Conservation (phyloP, 192 early-diverging fungal species). For the Phycomyces blakesleeanus region DNA sequence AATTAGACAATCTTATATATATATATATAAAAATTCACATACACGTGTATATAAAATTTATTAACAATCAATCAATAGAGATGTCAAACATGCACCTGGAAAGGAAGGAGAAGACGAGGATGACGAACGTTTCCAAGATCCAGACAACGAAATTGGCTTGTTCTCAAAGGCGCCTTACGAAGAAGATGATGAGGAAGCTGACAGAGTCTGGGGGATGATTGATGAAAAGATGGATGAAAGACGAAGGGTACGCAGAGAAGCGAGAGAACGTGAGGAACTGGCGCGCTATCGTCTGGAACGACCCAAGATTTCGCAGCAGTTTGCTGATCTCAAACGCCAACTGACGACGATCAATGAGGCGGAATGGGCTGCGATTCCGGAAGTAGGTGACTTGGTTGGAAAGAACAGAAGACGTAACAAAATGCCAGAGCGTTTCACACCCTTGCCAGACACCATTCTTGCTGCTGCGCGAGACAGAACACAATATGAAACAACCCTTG, state of each 20-base stretch:
- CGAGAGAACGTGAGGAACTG: conserved; percentile 66
- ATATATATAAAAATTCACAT: no score
- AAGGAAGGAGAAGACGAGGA: conserved; percentile 66
- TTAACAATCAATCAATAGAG: conserved; percentile 12
- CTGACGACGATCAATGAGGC: conserved; percentile 71
- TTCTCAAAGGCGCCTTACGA: conserved; percentile 88
- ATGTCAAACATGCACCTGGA: conserved; percentile 21
- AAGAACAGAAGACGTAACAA: conserved; percentile 68
- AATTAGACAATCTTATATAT: no score
- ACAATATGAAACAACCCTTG: conserved; percentile 54
- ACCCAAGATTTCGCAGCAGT: conserved; percentile 84
- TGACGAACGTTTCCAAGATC: conserved; percentile 78
- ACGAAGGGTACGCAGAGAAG: conserved; percentile 69
- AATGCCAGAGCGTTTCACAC: conserved; percentile 49
- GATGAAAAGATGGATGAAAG: conserved; percentile 90
- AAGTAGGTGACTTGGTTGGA: conserved; percentile 82
- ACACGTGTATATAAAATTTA: not conserved
- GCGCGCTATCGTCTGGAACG: conserved; percentile 62
- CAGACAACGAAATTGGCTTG: conserved; percentile 90
- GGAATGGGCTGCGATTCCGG: conserved; percentile 80
- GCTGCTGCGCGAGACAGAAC: conserved; percentile 51
- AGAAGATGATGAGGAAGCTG: conserved; percentile 96
- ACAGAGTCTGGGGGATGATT: conserved; percentile 84
- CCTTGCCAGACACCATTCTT: conserved; percentile 63
- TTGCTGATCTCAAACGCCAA: conserved; percentile 86